Evolutionary conservation across 2,329 filamentous ascomycete species (phyloP).

Genomic region (Apiospora pterosperma): DNA sequence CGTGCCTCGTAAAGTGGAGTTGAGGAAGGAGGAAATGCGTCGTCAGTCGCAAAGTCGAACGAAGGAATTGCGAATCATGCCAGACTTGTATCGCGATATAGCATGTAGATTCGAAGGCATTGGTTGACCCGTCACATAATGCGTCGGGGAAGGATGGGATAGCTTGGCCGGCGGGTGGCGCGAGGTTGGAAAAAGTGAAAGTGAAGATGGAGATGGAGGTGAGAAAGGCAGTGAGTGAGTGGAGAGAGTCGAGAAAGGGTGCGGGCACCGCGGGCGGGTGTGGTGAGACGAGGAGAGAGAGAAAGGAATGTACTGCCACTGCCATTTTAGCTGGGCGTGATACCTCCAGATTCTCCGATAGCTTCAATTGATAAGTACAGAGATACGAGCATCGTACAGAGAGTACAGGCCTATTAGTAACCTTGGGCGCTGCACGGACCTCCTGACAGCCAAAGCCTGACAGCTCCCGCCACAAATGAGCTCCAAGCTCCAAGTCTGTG

Average conservation of each 20-base stretch:
- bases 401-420: no score
- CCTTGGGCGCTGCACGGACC: no score
- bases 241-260: constrained; percentile 1
- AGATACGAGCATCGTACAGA: no score
- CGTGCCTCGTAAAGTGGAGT: background rate
- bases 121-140: background rate
- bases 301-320: background rate
- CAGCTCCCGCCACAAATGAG: background rate
- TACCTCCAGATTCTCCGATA: background rate
- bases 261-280: no score
- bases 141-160: no score
- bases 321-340: background rate
- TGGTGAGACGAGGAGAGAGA: no score
- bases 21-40: background rate
- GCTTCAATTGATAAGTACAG: no score
- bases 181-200: background rate
- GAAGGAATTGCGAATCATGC: background rate
- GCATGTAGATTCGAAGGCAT: background rate
- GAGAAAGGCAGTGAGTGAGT: background rate
- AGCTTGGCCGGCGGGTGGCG: no score
- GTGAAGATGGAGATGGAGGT: background rate
- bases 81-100: background rate
- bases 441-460: no score
- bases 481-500: background rate
- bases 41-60: background rate